Evolutionary conservation across 2,329 filamentous ascomycete species (phyloP), one percentile per base, ranked within the genome.

Genomic region (Aspergillus puulaauensis): DNA sequence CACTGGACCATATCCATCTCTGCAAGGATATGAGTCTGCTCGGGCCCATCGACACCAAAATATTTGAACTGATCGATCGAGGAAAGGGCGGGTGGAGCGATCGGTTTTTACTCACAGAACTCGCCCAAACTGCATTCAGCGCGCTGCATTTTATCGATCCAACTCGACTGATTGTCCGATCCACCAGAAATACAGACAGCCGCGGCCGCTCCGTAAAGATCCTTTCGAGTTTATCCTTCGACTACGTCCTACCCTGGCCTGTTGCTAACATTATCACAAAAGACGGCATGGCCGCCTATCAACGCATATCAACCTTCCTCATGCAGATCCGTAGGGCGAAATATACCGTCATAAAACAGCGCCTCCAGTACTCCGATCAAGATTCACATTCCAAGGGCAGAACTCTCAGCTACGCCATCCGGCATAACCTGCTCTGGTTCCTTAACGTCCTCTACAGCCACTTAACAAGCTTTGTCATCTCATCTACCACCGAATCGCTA

Each of bases 371-470:
- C 58, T 64, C 64, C 46, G n/a, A 54, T 54, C n/a, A 54, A 48
- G 57, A 40, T 44, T 31, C 23, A 11, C 37, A 54, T 19, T 12
- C 75, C 78, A 57, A 74, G 73, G 63, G 69, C 70, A 35, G 73
- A 51, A 64, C 66, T 23, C 55, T 74, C 14, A 74, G 74, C 41
- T 76, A 75, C 57, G 70, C 70, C 33, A 77, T 93, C 8, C 86
- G 90, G 39, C 85, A 86, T 31, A 85, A 83, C 50, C 79, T 96
- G 3, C 76, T 92, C 11, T 93, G 90, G 89, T 93, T 96, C 73
- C 84, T 85, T 62, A 88, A 87, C 61, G 85, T 83, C 0, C 67
- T 96, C 1, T 88, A 91, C 66, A 86, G 87, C 8, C 95, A 96
- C 68, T 77, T 96, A 4, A 87, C 86, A 3, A 88, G 86, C 15